These are phyloP conservation scores for Fusarium odoratissimum DNA, from an alignment of 2,329 filamentous ascomycete genomes.

Conservation along the genomic window DNA sequence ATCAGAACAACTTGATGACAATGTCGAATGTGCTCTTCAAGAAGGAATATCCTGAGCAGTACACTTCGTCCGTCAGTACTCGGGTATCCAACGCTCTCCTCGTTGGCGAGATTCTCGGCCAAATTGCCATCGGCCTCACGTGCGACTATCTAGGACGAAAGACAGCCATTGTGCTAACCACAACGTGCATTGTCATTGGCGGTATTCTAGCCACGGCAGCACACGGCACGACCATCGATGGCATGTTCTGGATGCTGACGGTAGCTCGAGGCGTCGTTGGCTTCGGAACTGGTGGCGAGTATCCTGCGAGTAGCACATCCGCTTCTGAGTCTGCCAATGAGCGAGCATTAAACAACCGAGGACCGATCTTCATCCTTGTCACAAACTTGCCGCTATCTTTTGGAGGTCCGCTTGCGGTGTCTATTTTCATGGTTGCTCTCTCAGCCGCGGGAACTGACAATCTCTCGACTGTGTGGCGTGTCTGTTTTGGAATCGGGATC, in stretches of 20 bases:
- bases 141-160: background rate
- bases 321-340: background rate
- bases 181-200: background rate
- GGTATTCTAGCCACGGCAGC: background rate
- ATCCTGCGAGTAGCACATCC: background rate
- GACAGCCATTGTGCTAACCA: background rate
- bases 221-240: background rate
- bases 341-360: background rate
- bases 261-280: background rate
- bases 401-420: background rate
- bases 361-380: background rate
- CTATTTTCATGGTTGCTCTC: background rate
- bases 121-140: background rate
- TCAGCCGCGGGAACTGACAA: background rate
- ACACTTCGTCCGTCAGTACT: background rate
- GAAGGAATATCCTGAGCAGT: background rate
- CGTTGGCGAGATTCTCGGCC: background rate
- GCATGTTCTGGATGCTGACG: background rate
- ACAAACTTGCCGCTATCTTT: background rate
- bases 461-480: background rate
- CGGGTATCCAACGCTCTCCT: background rate
- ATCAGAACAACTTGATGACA: background rate
- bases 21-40: background rate
- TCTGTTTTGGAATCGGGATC: background rate
- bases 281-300: background rate